Evolutionary conservation across 306 rosid genomes (phyloP).

Genomic region (Vigna radiata): DNA sequence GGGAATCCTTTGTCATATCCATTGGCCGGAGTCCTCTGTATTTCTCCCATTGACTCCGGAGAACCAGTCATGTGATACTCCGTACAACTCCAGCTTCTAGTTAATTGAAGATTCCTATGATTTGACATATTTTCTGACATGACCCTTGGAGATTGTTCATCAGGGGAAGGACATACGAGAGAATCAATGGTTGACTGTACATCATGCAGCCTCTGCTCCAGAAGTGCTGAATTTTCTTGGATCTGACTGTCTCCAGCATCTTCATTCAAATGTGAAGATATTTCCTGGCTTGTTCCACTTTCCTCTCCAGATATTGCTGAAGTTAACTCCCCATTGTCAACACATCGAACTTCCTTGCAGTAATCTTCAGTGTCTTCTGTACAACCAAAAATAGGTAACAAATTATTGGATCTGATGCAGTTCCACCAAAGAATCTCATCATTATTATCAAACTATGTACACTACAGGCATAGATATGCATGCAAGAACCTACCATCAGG

Average conservation of each 20-base stretch:
- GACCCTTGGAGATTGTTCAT: conserved; percentile 49
- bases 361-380: conserved; percentile 65
- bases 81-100: conserved; percentile 89
- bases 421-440: conserved; percentile 23
- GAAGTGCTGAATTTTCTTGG: conserved; percentile 51
- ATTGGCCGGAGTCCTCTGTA: conserved; percentile 70
- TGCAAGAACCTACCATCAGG: conserved; percentile 56
- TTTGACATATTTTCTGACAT: conserved; percentile 51
- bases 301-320: conserved; percentile 46
- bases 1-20: conserved; percentile 73
- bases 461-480: conserved; percentile 33
- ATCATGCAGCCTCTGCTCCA: conserved; percentile 55
- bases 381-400: conserved; percentile 40
- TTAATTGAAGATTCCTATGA: conserved; percentile 57
- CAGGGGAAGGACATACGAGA: conserved; percentile 53
- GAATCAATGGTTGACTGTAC: conserved; percentile 53
- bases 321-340: conserved; percentile 54
- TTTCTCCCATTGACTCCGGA: conserved; percentile 57
- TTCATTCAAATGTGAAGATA: conserved; percentile 57
- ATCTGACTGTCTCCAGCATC: conserved; percentile 51
- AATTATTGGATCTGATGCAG: conserved; percentile 4
- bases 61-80: conserved; percentile 61
- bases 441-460: conserved; percentile 42
- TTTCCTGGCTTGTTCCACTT: conserved; percentile 55
- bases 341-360: conserved; percentile 93